Evolutionary conservation across 2,329 filamentous ascomycete species (phyloP), one percentile per base, ranked within the genome.

Genomic region (Furcasterigmium sp.): DNA sequence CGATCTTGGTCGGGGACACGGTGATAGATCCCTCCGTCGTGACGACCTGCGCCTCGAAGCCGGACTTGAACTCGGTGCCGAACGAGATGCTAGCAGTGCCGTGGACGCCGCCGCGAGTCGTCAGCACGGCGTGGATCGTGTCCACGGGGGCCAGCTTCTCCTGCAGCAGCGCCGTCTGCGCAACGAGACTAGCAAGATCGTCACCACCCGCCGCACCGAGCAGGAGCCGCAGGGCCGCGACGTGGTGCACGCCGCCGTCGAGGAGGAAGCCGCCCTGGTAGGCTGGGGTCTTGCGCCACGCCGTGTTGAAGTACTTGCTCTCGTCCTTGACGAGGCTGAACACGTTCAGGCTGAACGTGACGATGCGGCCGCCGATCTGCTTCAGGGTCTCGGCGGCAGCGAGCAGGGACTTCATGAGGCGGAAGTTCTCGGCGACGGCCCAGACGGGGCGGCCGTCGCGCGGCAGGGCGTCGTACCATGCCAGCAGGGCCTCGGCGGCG

Each of bases 211-310:
- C 65, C 1, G 62, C 47, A 15, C 70, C 67, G 3, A 89, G 64
- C 34, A 91, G 56, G 25, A 76, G 59, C 14, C 85, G 69, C 39
- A 83, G 70, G 0, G 65, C 80, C 8, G 85, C 85, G 7, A 82
- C 68, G 47, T 78, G 82, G 60, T 91, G 87, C 20, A 91, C 84
- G 35, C 87, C 86, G 13, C 79, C 84, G 55, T 91, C 86, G 3
- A 91, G 75, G 43, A 90, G 60, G 57, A 89, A 90, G 0, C 87
- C 86, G 43, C 86, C 87, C 61, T 89, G 85, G 57, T 87, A 78
- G 41, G 76, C 70, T 2, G 86, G 85, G 43, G 66, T 73, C 59
- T 83, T 84, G 43, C 87, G 79, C 87, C 85, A 78, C 20, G 64
- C 50, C 3, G 75, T 79, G 38, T 71, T 65, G 51, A 68, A 72